A percentile compares a stretch with the other conserved stretches of the same genome.
Conservation (phyloP, 768 basidiomycete genomes). For the Termitomyces heimii region DNA sequence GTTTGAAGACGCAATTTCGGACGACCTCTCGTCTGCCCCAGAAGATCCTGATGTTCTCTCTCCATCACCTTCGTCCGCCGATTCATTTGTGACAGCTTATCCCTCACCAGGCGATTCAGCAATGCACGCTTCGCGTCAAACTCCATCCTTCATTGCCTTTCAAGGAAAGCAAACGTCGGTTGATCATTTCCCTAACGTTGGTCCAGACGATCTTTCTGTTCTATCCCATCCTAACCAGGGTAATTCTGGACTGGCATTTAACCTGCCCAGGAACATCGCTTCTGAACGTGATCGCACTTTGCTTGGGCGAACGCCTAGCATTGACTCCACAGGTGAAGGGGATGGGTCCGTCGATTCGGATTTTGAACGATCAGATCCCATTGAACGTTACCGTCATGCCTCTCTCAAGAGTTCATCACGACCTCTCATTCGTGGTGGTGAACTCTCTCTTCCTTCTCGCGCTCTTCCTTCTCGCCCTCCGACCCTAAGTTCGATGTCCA, state of each 20-base stretch:
- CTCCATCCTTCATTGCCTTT: slow-evolving; percentile 22
- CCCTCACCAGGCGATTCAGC: slow-evolving; percentile 28
- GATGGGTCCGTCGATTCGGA: slow-evolving; percentile 44
- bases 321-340: slow-evolving; percentile 41
- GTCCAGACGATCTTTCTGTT: slow-evolving; percentile 27
- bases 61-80: slow-evolving; percentile 29
- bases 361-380: slow-evolving; percentile 44
- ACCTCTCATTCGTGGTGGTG: slow-evolving; percentile 45
- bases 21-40: neutral
- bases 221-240: slow-evolving; percentile 32
- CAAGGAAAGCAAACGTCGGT: slow-evolving; percentile 65
- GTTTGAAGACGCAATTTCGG: neutral
- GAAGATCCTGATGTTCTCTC: slow-evolving; percentile 14
- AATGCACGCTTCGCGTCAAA: slow-evolving; percentile 16
- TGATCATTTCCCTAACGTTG: slow-evolving; percentile 61
- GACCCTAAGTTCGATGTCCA: slow-evolving; percentile 30
- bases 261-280: slow-evolving; percentile 22
- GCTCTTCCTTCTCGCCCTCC: slow-evolving; percentile 47
- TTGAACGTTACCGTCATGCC: slow-evolving; percentile 39
- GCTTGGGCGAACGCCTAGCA: slow-evolving; percentile 45
- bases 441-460: slow-evolving; percentile 58
- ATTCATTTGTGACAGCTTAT: slow-evolving; percentile 37
- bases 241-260: slow-evolving; percentile 27
- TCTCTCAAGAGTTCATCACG: slow-evolving; percentile 43
- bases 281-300: slow-evolving; percentile 18